Percentiles rank a stretch among this genome's conserved stretches.
Conservation (phyloP, 208 protist genomes). For the Angomonas deanei region DNA sequence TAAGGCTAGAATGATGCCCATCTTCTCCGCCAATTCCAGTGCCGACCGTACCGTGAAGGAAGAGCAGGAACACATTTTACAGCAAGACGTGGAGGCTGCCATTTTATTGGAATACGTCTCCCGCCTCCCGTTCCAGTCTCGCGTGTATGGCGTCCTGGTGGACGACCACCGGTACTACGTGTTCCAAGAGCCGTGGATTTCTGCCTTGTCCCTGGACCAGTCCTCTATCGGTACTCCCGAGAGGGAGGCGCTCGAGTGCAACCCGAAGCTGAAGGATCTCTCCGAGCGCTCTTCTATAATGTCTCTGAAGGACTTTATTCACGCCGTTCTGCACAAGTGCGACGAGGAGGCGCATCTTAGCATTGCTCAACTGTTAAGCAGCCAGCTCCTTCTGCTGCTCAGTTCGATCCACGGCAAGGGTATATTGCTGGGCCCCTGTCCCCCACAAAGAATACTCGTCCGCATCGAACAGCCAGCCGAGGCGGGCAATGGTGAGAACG, state of each 20-base stretch:
- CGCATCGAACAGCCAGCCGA: slow-evolving; percentile 30
- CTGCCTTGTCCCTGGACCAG: slow-evolving; percentile 58
- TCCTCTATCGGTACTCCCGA: slow-evolving; percentile 17
- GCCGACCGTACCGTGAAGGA: slow-evolving; percentile 19
- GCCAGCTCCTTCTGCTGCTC: slow-evolving; percentile 69
- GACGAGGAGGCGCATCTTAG: slow-evolving; percentile 46
- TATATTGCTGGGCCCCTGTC: slow-evolving; percentile 68
- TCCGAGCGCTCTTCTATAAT: slow-evolving; percentile 39
- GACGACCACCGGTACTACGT: slow-evolving; percentile 81
- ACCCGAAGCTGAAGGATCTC: slow-evolving; percentile 40
- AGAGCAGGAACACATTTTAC: slow-evolving; percentile 39
- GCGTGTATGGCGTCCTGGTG: slow-evolving; percentile 65
- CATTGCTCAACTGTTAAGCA: slow-evolving; percentile 53
- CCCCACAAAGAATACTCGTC: slow-evolving; percentile 63
- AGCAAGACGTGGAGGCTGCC: slow-evolving; percentile 66
- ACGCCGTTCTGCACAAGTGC: slow-evolving; percentile 11
- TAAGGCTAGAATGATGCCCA: slow-evolving; percentile 41
- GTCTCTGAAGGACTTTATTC: slow-evolving; percentile 72
- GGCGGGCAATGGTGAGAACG: slow-evolving; percentile 12
- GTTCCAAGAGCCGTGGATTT: slow-evolving; percentile 74
- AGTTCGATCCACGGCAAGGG: slow-evolving; percentile 72
- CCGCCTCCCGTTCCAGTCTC: slow-evolving; percentile 58
- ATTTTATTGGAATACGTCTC: slow-evolving; percentile 79
- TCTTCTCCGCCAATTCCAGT: slow-evolving; percentile 5
- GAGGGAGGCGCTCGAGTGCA: slow-evolving; percentile 37